phyloP scores from a whole-genome alignment of 2,329 filamentous ascomycete genomes.

The Penicillium concentricum region DNA sequence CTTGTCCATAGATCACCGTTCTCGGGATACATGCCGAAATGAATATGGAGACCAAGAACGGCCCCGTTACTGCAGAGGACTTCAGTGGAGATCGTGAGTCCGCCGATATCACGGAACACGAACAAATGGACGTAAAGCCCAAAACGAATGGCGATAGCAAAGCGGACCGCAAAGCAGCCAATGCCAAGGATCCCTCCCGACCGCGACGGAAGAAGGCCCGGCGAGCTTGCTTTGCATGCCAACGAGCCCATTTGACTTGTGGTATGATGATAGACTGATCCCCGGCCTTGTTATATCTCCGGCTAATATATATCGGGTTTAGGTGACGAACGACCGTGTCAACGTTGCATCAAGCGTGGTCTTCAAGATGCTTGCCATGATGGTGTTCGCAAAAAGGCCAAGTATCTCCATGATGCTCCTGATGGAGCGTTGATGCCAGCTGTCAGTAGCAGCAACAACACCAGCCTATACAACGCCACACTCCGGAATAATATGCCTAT shows the following conservation, averaged over 20 bases:
- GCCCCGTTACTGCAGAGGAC: conserved; percentile 37
- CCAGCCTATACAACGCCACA: conserved; percentile 50
- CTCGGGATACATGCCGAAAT: conserved; percentile 31
- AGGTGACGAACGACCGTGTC: conserved; percentile 95
- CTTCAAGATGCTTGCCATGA: conserved; percentile 91
- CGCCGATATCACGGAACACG: conserved; percentile 37
- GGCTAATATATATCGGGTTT: conserved; percentile 10
- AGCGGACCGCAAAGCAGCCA: conserved; percentile 58
- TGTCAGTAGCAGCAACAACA: conserved; percentile 67
- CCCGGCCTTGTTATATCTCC: conserved; percentile 5
- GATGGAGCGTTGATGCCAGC: conserved; percentile 87
- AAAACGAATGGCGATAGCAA: conserved; percentile 51
- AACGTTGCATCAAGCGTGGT: conserved; percentile 89
- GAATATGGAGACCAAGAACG: conserved; percentile 37
- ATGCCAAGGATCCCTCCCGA: conserved; percentile 83
- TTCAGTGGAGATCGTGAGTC: conserved; percentile 40
- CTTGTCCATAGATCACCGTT: conserved; percentile 1
- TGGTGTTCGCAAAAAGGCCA: conserved; percentile 96
- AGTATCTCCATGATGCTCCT: conserved; percentile 95
- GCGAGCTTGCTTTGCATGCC: conserved; percentile 93
- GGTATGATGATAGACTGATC: conserved; percentile 61
- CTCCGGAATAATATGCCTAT: conserved; percentile 36
- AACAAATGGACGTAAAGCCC: conserved; percentile 44
- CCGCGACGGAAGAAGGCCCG: conserved; percentile 94
- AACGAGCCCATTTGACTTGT: conserved; percentile 95